These are phyloP conservation scores for Venturia nashicola DNA, from an alignment of 2,329 filamentous ascomycete genomes.

Conservation along the genomic window DNA sequence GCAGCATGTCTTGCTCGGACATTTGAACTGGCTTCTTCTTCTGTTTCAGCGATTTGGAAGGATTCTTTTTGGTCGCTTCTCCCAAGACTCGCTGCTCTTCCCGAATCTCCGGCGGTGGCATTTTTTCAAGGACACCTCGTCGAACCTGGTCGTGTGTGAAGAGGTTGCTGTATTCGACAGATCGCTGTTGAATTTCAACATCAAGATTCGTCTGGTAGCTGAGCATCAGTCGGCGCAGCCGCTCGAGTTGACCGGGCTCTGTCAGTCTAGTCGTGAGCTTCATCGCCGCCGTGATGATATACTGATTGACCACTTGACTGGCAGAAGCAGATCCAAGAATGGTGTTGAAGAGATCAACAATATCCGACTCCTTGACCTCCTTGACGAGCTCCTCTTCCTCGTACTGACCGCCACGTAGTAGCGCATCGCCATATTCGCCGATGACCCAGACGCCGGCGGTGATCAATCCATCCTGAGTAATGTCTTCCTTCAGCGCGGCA, in stretches of 20 bases:
- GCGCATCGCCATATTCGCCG: slow-evolving; percentile 85
- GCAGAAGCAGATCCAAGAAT: slow-evolving; percentile 93
- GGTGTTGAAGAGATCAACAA: slow-evolving; percentile 83
- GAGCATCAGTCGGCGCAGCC: slow-evolving; percentile 66
- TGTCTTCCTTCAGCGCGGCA: slow-evolving; percentile 80
- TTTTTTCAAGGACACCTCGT: slow-evolving; percentile 85
- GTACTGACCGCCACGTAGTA: slow-evolving; percentile 81
- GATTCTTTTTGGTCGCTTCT: slow-evolving; percentile 44
- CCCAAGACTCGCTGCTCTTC: slow-evolving; percentile 88
- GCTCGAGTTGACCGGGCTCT: slow-evolving; percentile 75
- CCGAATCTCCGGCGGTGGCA: slow-evolving; percentile 94
- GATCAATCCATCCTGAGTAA: slow-evolving; percentile 91
- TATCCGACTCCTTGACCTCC: slow-evolving; percentile 73
- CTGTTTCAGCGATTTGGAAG: slow-evolving; percentile 43
- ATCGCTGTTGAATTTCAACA: slow-evolving; percentile 90
- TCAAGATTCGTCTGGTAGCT: slow-evolving; percentile 76
- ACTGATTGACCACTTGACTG: slow-evolving; percentile 82
- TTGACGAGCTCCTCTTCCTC: slow-evolving; percentile 85
- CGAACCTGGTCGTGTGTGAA: slow-evolving; percentile 82
- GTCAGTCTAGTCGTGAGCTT: slow-evolving; percentile 84
- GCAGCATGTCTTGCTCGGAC: slow-evolving; percentile 79
- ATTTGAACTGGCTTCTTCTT: slow-evolving; percentile 68
- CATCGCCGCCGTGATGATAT: slow-evolving; percentile 89
- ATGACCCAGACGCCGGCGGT: slow-evolving; percentile 94
- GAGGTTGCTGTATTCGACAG: slow-evolving; percentile 91